Base-by-base conservation (phyloP, 306 rosid genomes). In the Pyrus communis region DNA sequence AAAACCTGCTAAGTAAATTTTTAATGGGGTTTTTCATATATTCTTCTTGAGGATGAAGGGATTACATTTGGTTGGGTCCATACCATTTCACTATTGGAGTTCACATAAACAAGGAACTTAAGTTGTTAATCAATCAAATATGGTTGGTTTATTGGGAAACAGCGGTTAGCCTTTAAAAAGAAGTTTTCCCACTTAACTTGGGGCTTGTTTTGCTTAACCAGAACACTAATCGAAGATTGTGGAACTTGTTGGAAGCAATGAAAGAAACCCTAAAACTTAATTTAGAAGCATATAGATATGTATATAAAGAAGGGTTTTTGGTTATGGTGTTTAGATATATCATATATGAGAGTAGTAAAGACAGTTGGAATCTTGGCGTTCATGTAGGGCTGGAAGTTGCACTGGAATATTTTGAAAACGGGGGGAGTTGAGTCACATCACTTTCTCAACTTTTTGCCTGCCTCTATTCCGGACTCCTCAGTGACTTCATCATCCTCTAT, bases 321-420 rank as follows among this genome's bases (percentile, higher is more conserved):
- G 62, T 57, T 57, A 21, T n/a, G 62, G 12, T 9, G 9, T 33
- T 21, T 66, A 28, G 69, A 57, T 57, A 35, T 35, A 35, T 35
- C 40, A 35, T 7, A 35, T 35, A 35, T 63, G n/a, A 15, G 21
- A 61, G 69, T 28, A 70, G 42, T 45, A 30, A 69, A 74, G 74
- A 74, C 78, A 68, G 83, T 79, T 73, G 78, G 82, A 79, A 79
- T 79, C 74, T 66, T 58, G 31, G 67, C 54, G 57, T 75, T 66
- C 78, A 79, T 28, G 68, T 74, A 79, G 83, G 83, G 75, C 61
- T 73, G 67, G 77, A 79, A 66, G 73, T 79, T 58, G 76, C 70
- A 40, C 45, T 71, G 69, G 74, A 79, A 73, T 79, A 73, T 79
- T 74, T 79, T 75, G 76, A 67, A 74, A 79, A 73, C 14, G 59